These are phyloP conservation scores for Symbiodinium natans DNA, from an alignment of 73 alveolate genomes.

Conservation along the genomic window DNA sequence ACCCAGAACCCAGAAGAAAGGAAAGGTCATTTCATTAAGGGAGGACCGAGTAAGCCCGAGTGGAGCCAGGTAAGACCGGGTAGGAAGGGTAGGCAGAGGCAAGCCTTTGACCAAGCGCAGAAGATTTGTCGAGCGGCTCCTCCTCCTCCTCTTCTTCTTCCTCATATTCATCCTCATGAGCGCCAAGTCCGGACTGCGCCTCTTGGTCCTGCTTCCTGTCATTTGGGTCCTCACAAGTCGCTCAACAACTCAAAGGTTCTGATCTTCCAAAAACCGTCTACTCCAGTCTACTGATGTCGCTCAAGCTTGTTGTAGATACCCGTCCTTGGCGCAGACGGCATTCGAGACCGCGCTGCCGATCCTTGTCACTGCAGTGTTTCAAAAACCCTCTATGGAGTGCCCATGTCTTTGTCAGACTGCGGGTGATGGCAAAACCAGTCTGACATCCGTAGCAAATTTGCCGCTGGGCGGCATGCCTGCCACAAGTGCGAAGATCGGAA, in stretches of 20 bases:
- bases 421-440: too few relatives aligned
- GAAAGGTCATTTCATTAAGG: too few relatives aligned
- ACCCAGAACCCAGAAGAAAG: too few relatives aligned
- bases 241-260: not conserved
- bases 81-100: too few relatives aligned
- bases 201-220: not conserved
- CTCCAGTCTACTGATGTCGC: too few relatives aligned
- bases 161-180: not conserved
- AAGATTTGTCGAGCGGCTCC: not conserved
- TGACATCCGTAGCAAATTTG: not conserved
- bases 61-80: too few relatives aligned
- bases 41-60: too few relatives aligned
- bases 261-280: too few relatives aligned
- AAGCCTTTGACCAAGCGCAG: too few relatives aligned
- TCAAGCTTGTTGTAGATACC: too few relatives aligned
- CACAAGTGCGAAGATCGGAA: conserved; percentile 64
- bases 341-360: not conserved
- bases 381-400: not conserved
- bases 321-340: conserved; percentile 1
- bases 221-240: not conserved
- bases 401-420: too few relatives aligned
- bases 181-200: not conserved
- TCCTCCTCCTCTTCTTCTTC: conserved; percentile 8
- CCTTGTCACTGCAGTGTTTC: not conserved
- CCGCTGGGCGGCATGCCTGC: conserved; percentile 42